Evolutionary conservation across 2,329 filamentous ascomycete species (phyloP).

Genomic region (Aotearoamyces nothofagi): DNA sequence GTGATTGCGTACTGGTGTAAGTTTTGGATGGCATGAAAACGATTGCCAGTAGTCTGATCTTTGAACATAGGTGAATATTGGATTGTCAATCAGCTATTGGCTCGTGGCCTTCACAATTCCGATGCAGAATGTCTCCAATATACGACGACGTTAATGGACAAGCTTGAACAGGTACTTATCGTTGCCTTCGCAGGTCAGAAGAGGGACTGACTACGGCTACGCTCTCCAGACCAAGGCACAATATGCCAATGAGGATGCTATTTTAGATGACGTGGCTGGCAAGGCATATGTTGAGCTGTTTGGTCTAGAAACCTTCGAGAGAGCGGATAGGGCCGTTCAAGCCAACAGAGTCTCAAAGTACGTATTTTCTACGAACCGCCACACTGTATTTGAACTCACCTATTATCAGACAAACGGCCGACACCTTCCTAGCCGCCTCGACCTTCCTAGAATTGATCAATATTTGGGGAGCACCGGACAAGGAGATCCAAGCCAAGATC

Average conservation of each 20-base stretch:
- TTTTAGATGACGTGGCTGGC: slow-evolving; percentile 71
- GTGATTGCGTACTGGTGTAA: slow-evolving; percentile 91
- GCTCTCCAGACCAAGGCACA: slow-evolving; percentile 47
- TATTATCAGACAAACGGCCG: slow-evolving; percentile 61
- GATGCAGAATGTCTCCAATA: slow-evolving; percentile 69
- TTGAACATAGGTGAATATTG: slow-evolving; percentile 61
- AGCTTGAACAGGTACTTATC: slow-evolving; percentile 56
- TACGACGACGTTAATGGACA: slow-evolving; percentile 78
- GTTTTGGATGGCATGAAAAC: slow-evolving; percentile 21
- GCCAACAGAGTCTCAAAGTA: slow-evolving; percentile 76
- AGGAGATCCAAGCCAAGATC: slow-evolving; percentile 70
- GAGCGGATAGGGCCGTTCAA: slow-evolving; percentile 68
- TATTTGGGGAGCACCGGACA: slow-evolving; percentile 66
- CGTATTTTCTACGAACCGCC: slow-evolving; percentile 24
- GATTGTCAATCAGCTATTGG: slow-evolving; percentile 83
- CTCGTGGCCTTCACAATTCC: slow-evolving; percentile 60
- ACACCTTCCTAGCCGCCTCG: slow-evolving; percentile 83
- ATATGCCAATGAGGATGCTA: slow-evolving; percentile 64
- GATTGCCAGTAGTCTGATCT: slow-evolving; percentile 1
- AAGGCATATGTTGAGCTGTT: slow-evolving; percentile 94
- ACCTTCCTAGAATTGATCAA: slow-evolving; percentile 82
- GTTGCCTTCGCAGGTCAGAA: background rate
- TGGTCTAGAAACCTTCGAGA: slow-evolving; percentile 71
- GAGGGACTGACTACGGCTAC: slow-evolving; percentile 1
- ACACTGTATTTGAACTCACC: slow-evolving; percentile 1